Evolutionary conservation across 73 alveolate species (phyloP), one percentile per base, ranked within the genome.

Genomic region (Breviolum minutum): DNA sequence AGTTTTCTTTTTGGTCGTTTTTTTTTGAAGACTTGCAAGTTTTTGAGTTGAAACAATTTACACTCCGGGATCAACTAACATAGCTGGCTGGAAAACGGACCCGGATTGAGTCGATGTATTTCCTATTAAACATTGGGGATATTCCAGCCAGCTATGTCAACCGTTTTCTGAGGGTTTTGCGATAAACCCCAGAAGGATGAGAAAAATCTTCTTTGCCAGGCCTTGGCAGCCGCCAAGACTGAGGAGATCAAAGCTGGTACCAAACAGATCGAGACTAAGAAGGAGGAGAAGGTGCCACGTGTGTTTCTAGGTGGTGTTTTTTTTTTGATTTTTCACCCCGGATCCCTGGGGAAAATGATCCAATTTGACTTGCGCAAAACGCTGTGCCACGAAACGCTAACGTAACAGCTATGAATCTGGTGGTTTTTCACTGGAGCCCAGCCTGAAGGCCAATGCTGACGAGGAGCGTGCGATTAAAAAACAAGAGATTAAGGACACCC

Each of bases 391-490:
- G n/a, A n/a, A n/a, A n/a, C n/a, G n/a, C n/a, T n/a, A n/a, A n/a
- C n/a, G n/a, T n/a, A n/a, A n/a, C n/a, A n/a, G n/a, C n/a, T n/a
- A n/a, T n/a, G n/a, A n/a, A n/a, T n/a, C n/a, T n/a, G n/a, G n/a
- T n/a, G n/a, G n/a, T n/a, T n/a, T n/a, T n/a, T n/a, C n/a, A n/a
- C n/a, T n/a, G n/a, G n/a, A n/a, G n/a, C n/a, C n/a, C n/a, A n/a
- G n/a, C n/a, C n/a, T n/a, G 27, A 29, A 84, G 93, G 98, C 98
- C 68, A 62, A 92, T 12, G 91, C 98, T 16, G 87, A 92, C 26
- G 98, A 73, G 80, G 98, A 92, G 91, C 98, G 87, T 27, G 98
- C 98, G 69, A 80, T 73, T 80, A 92, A 92, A 69, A 92, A 92
- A 82, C 98, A 76, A 90, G 98, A 61, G 68, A 92, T 92, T 68